Evolutionary conservation across 2,329 filamentous ascomycete genomes (phyloP).

Genomic region (Ophiosphaerella narmari): DNA sequence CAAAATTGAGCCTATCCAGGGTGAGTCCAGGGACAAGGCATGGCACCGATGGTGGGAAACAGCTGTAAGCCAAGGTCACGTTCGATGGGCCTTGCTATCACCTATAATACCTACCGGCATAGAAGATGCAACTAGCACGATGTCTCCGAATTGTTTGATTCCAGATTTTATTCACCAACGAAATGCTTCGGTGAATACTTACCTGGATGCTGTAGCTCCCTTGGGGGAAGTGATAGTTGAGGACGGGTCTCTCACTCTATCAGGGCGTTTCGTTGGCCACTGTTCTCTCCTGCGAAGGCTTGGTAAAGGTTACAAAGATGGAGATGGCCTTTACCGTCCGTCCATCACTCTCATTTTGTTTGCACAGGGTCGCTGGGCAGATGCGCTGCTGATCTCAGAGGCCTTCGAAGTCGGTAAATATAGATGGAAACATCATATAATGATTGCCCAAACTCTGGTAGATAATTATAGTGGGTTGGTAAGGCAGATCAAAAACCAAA

Average conservation of each 20-base stretch:
- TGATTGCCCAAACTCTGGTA: not conserved
- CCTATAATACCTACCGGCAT: not conserved
- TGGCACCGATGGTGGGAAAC: conserved; percentile 1
- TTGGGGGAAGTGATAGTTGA: not conserved
- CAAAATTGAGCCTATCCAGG: not conserved
- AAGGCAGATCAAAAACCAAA: not conserved
- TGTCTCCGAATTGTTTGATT: too few relatives aligned
- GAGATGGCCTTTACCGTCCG: not conserved
- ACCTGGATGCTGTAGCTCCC: not conserved
- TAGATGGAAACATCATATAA: not conserved
- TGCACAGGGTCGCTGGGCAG: too few relatives aligned
- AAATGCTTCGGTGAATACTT: too few relatives aligned
- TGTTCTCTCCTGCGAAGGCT: not conserved
- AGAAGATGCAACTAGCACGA: not conserved
- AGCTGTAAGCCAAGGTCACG: not conserved
- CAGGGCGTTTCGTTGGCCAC: not conserved
- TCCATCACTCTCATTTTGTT: too few relatives aligned
- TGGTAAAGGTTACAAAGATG: not conserved
- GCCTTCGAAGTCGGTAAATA: not conserved
- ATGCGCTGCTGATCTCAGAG: not conserved
- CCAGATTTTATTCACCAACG: too few relatives aligned
- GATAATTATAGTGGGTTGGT: not conserved
- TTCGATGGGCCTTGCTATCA: not conserved
- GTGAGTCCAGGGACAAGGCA: not conserved
- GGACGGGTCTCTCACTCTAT: not conserved